Evolutionary conservation across 331 rosid species (phyloP).

Genomic region (Rhamnella rubrinervis): DNA sequence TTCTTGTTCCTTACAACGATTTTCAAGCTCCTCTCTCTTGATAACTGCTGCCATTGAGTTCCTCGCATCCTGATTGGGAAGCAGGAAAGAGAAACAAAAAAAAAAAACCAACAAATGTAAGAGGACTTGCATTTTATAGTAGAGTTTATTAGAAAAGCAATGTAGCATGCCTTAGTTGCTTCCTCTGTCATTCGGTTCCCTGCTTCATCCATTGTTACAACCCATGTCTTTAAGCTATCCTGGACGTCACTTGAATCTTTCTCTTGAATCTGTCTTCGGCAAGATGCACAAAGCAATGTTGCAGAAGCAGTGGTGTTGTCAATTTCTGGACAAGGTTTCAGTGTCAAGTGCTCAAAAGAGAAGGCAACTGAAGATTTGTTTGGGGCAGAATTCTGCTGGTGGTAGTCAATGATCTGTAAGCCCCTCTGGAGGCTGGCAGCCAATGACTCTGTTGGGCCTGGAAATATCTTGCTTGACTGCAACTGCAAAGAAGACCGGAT

Average conservation of each 20-base stretch:
- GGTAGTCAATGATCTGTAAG: slow-evolving; percentile 78
- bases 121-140: neutral
- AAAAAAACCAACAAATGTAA: neutral
- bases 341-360: slow-evolving; percentile 75
- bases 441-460: slow-evolving; percentile 80
- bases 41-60: slow-evolving; percentile 26
- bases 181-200: slow-evolving; percentile 28
- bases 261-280: slow-evolving; percentile 44
- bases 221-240: slow-evolving; percentile 48
- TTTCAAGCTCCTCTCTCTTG: slow-evolving; percentile 61
- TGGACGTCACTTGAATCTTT: slow-evolving; percentile 38
- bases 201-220: slow-evolving; percentile 37
- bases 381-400: slow-evolving; percentile 67
- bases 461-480: slow-evolving; percentile 56
- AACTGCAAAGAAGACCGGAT: slow-evolving; percentile 55
- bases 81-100: neutral
- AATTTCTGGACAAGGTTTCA: slow-evolving; percentile 54
- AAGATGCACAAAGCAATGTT: slow-evolving; percentile 64
- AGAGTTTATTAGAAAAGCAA: neutral
- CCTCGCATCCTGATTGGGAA: slow-evolving; percentile 32
- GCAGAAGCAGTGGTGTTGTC: slow-evolving; percentile 42
- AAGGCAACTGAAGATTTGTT: slow-evolving; percentile 75
- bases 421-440: slow-evolving; percentile 99
- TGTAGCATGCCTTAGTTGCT: slow-evolving; percentile 38
- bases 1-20: slow-evolving; percentile 61